These are phyloP conservation scores for Hirsutella rhossiliensis DNA, from an alignment of 2,329 filamentous ascomycete genomes.

Conservation along the genomic window DNA sequence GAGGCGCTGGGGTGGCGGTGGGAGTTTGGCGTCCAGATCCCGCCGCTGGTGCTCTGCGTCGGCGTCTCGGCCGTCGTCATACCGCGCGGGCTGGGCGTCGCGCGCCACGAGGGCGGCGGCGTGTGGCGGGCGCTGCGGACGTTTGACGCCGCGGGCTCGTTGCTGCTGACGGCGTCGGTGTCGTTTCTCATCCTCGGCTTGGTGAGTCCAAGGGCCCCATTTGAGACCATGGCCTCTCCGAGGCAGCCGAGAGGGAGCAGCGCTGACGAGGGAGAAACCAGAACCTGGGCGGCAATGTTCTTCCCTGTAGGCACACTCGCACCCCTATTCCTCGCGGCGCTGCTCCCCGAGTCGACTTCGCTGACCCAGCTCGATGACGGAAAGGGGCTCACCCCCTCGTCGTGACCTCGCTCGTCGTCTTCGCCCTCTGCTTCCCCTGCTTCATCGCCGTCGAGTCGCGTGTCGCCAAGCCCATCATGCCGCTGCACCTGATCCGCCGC, in stretches of 20 bases:
- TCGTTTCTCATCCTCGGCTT: slow-evolving; percentile 48
- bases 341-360: not conserved
- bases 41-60: slow-evolving; percentile 34
- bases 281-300: slow-evolving; percentile 51
- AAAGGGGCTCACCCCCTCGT: slow-evolving; percentile 47
- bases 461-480: slow-evolving; percentile 46
- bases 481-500: slow-evolving; percentile 36
- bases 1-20: slow-evolving; percentile 63
- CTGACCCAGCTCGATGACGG: not conserved
- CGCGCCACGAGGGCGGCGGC: slow-evolving; percentile 26
- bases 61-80: slow-evolving; percentile 32
- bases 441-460: slow-evolving; percentile 41
- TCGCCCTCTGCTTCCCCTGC: slow-evolving; percentile 32
- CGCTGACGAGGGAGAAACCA: slow-evolving; percentile 15
- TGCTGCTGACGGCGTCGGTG: slow-evolving; percentile 37
- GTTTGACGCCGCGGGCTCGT: slow-evolving; percentile 45
- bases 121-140: slow-evolving; percentile 36
- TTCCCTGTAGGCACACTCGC: slow-evolving; percentile 33
- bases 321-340: too few relatives aligned
- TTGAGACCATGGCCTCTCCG: too few relatives aligned
- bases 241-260: too few relatives aligned
- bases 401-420: slow-evolving; percentile 36
- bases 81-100: slow-evolving; percentile 39
- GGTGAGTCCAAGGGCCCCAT: slow-evolving; percentile 32
- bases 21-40: slow-evolving; percentile 54